Evolutionary conservation across 2,329 filamentous ascomycete species (phyloP).

Genomic region (Cryoendolithus antarcticus): DNA sequence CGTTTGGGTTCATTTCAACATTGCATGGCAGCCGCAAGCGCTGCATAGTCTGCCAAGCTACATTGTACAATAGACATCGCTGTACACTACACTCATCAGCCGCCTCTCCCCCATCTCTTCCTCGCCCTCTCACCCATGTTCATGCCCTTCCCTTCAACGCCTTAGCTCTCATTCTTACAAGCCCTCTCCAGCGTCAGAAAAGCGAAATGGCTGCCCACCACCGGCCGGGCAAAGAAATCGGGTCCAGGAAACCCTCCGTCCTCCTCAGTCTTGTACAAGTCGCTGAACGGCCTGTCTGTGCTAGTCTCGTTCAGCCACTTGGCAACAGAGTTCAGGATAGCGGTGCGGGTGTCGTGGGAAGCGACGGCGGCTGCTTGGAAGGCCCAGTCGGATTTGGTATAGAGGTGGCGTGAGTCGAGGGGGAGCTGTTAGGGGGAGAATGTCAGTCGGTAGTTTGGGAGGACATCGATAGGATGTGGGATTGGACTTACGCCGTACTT

Average conservation of each 20-base stretch:
- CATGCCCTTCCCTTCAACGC: not conserved
- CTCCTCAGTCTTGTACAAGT: constrained; percentile 72
- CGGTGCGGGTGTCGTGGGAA: constrained; percentile 51
- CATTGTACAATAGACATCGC: too few species aligned
- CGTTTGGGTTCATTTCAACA: too few species aligned
- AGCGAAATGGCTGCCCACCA: constrained; percentile 76
- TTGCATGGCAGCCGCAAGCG: too few species aligned
- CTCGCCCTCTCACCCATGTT: too few species aligned
- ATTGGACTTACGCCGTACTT: constrained; percentile 49
- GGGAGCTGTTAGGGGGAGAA: constrained; percentile 37
- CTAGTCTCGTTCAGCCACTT: constrained; percentile 73
- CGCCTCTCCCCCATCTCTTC: too few species aligned
- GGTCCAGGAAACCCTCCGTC: constrained; percentile 61
- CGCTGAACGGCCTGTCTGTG: constrained; percentile 64
- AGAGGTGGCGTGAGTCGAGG: constrained; percentile 68
- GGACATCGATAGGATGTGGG: not conserved
- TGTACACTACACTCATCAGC: too few species aligned
- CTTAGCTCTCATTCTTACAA: constrained; percentile 32
- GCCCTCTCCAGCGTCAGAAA: constrained; percentile 71
- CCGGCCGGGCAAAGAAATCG: constrained; percentile 68
- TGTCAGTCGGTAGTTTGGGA: not conserved
- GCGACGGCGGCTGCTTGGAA: constrained; percentile 77
- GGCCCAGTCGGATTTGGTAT: constrained; percentile 85
- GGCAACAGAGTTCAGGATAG: constrained; percentile 63
- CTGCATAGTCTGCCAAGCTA: too few species aligned